Base-by-base conservation (phyloP, 257 asterid genomes). In the Jaltomata sinuosa region DNA sequence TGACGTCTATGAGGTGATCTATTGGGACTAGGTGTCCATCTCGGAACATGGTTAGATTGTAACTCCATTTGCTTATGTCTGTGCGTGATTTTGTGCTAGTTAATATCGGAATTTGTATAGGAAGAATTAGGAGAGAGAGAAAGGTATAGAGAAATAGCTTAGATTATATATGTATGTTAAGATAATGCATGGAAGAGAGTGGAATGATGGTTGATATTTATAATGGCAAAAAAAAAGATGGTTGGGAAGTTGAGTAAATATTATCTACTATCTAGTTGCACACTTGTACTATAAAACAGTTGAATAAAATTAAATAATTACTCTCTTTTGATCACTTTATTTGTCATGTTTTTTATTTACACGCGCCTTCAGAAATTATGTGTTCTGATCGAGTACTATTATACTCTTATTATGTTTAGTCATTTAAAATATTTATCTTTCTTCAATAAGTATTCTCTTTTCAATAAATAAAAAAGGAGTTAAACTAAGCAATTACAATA, bases 1-100 rank as follows among this genome's bases (percentile, higher is more conserved):
- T 16, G 19, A 19, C 57, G 57, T 79, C 71, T 12, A 31, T 54
- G 83, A 8, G 71, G 71, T 7, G 83, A 80, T 59, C 36, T 78
- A 21, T 79, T 84, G 1, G 89, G 89, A 83, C 86, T 88, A 7
- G 87, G 90, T 3, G 87, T 87, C 77, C 86, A 88, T 82, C 81
- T 68, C 2, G 86, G 84, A 21, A 88, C 82, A 47, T 72, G 79
- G 25, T 38, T 69, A 38, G 29, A 25, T 0, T 38, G 53, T 1
- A 12, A 38, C 32, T 69, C 53, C 79, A 69, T 69, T 11, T 21
- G 2, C 16, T 36, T 8, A 1, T 61, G 3, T 61, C 2, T 61
- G 2, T 61, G 3, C 27, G 10, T 27, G 36, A 27, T 61, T 25
- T 25, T 61, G 36, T 27, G 21, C 36, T 25, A 61, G 10, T 27